These are phyloP conservation scores for Arctium minus DNA, from an alignment of 129 eudicot species.

Conservation along the genomic window DNA sequence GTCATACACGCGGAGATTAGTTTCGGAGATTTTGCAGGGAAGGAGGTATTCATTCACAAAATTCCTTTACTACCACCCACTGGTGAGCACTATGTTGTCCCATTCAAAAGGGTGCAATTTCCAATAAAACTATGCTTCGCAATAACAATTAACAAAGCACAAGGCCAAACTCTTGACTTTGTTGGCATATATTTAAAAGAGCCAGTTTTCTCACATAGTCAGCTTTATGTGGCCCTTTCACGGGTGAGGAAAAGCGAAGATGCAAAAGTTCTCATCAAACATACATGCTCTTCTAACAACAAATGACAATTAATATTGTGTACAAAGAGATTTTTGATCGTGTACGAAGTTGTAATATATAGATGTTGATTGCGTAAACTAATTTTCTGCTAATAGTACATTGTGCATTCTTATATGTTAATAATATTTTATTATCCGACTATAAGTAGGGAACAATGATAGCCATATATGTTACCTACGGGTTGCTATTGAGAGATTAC, in stretches of 20 bases:
- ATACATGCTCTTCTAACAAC: not conserved
- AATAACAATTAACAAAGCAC: not conserved
- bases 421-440: too few relatives aligned
- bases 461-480: too few relatives aligned
- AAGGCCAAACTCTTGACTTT: not conserved
- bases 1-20: not conserved
- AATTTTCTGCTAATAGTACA: too few relatives aligned
- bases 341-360: not conserved
- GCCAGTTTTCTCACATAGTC: not conserved
- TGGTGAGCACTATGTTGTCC: not conserved
- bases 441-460: too few relatives aligned
- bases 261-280: not conserved
- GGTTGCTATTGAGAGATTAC: too few relatives aligned
- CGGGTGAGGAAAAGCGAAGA: not conserved
- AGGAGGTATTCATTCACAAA: not conserved
- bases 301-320: not conserved
- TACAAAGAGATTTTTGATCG: not conserved
- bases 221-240: not conserved
- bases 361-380: not conserved
- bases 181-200: not conserved
- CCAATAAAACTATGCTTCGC: not conserved
- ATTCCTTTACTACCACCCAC: not conserved
- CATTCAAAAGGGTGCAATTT: not conserved
- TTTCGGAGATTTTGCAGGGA: not conserved
- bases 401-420: too few relatives aligned